Percentiles rank a stretch among this genome's conserved stretches.
These are phyloP conservation scores for Termitomyces sp. DNA, from an alignment of 768 basidiomycete genomes.

Conservation along the genomic window DNA sequence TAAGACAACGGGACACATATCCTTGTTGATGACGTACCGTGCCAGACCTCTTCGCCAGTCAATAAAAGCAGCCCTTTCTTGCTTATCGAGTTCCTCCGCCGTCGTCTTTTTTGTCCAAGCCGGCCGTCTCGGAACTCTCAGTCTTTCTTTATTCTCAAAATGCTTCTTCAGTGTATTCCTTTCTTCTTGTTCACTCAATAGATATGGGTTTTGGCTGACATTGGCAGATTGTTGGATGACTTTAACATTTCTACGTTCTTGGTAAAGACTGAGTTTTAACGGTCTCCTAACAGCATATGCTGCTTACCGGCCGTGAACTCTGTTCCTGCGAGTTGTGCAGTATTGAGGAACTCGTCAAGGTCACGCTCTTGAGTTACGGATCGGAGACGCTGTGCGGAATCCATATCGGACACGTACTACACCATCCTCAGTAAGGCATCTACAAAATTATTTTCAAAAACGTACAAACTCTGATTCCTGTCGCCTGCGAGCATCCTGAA, in stretches of 20 bases:
- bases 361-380: conserved; percentile 96
- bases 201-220: conserved; percentile 73
- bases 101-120: conserved; percentile 85
- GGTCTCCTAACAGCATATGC: neutral
- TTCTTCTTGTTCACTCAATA: conserved; percentile 82
- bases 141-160: conserved; percentile 59
- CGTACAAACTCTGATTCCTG: conserved; percentile 67
- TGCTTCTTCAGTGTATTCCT: conserved; percentile 69
- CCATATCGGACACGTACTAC: conserved; percentile 76
- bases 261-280: conserved; percentile 4
- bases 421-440: conserved; percentile 2
- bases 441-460: neutral
- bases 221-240: conserved; percentile 59
- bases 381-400: conserved; percentile 62
- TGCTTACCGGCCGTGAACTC: conserved; percentile 91
- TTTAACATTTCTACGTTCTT: conserved; percentile 78
- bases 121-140: conserved; percentile 88
- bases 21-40: conserved; percentile 54
- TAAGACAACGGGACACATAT: conserved; percentile 1
- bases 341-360: conserved; percentile 93
- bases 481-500: conserved; percentile 63
- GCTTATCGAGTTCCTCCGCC: conserved; percentile 72
- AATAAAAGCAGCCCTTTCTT: conserved; percentile 87
- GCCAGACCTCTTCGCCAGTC: conserved; percentile 93
- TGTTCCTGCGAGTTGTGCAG: conserved; percentile 89